Conservation (phyloP, 2,329 filamentous ascomycete genomes). For the Neopestalotiopsis rosae region DNA sequence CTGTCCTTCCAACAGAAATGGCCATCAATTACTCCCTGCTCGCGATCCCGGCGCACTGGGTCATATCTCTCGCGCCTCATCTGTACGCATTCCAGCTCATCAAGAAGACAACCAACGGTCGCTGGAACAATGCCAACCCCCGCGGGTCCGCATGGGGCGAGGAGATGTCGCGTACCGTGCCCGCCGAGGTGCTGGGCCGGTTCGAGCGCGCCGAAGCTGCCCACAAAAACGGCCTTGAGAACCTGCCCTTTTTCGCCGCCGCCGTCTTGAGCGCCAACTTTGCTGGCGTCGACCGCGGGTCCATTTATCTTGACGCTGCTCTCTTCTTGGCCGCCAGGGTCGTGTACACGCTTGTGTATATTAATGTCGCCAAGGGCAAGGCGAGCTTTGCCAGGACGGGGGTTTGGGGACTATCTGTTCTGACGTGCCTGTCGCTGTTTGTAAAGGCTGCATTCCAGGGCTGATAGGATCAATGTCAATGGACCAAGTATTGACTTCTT, state of each 20-base stretch:
- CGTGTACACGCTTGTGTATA: slow-evolving; percentile 34
- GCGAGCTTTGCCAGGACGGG: background rate
- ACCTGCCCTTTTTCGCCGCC: slow-evolving; percentile 35
- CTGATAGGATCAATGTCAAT: too few relatives aligned
- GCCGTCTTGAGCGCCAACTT: slow-evolving; percentile 35
- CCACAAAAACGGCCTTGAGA: slow-evolving; percentile 35
- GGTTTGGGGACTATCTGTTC: too few relatives aligned
- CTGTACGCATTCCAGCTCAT: background rate
- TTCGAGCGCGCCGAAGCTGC: slow-evolving; percentile 33
- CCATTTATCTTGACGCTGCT: slow-evolving; percentile 29
- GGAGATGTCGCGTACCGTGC: background rate
- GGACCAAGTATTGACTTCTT: too few relatives aligned
- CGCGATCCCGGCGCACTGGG: background rate
- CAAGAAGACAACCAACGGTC: background rate
- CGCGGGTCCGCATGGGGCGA: background rate
- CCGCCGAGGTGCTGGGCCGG: background rate
- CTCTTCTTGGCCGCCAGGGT: slow-evolving; percentile 31
- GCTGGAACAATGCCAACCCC: slow-evolving; percentile 5
- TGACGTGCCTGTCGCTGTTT: background rate
- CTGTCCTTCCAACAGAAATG: background rate
- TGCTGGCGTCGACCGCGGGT: slow-evolving; percentile 25
- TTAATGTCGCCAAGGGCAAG: slow-evolving; percentile 16
- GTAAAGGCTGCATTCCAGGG: background rate
- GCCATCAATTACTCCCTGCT: slow-evolving; percentile 1
- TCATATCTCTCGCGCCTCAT: background rate